phyloP scores from a whole-genome alignment of 345 rosid genomes.

The Corymbia maculata region DNA sequence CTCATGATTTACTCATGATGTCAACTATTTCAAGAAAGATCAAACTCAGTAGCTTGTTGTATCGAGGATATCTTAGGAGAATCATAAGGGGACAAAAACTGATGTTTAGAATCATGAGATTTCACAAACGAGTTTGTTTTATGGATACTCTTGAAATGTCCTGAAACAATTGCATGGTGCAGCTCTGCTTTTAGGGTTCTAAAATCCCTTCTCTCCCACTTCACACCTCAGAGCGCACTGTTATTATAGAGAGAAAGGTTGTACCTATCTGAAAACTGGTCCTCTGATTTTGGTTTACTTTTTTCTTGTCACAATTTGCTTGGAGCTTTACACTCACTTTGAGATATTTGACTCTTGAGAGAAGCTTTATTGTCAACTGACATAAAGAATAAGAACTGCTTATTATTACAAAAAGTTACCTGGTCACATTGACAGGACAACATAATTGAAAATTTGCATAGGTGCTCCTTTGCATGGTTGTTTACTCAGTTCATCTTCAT shows the following conservation, averaged over 20 bases:
- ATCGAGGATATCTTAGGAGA: not conserved
- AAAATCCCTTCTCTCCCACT: not conserved
- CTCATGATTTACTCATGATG: not conserved
- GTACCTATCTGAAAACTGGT: not conserved
- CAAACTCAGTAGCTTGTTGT: not conserved
- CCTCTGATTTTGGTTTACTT: not conserved
- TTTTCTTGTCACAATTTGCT: not conserved
- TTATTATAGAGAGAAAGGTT: not conserved
- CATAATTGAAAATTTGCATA: not conserved
- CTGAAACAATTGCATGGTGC: not conserved
- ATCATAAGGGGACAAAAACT: not conserved
- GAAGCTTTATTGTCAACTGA: not conserved
- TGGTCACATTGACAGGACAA: not conserved
- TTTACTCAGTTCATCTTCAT: conserved; percentile 1
- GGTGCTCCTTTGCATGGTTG: not conserved
- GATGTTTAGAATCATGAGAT: not conserved
- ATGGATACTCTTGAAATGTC: not conserved
- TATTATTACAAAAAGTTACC: not conserved
- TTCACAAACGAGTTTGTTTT: not conserved
- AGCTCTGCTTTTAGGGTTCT: not conserved
- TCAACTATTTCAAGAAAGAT: not conserved
- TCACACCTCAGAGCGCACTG: not conserved
- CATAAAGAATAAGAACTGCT: not conserved
- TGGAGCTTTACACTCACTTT: not conserved
- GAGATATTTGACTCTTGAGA: not conserved